These are phyloP conservation scores for Simmondsia chinensis DNA, from an alignment of 148 eudicot genomes.

Conservation along the genomic window DNA sequence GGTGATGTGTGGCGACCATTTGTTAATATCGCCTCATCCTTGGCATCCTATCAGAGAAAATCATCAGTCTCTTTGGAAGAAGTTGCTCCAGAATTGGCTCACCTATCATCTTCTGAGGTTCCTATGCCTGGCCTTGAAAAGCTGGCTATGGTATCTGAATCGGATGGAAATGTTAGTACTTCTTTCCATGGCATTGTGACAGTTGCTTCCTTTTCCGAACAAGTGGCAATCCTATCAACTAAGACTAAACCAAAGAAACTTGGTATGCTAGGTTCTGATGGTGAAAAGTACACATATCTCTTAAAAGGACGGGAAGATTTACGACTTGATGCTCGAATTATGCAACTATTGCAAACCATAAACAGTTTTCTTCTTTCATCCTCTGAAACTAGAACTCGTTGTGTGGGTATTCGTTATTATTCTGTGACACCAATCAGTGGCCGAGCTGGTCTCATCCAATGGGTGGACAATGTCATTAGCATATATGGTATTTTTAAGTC, in stretches of 20 bases:
- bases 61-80: conserved; percentile 69
- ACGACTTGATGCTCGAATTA: conserved; percentile 98
- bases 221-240: conserved; percentile 71
- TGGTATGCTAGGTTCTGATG: conserved; percentile 86
- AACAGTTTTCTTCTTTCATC: conserved; percentile 73
- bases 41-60: conserved; percentile 88
- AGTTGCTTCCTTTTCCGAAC: conserved; percentile 80
- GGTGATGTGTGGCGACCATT: conserved; percentile 96
- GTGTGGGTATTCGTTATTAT: conserved; percentile 72
- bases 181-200: conserved; percentile 62
- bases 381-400: conserved; percentile 40
- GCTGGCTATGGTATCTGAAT: conserved; percentile 53
- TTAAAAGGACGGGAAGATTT: conserved; percentile 97
- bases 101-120: conserved; percentile 70
- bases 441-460: conserved; percentile 97
- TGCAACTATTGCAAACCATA: conserved; percentile 89
- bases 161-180: conserved; percentile 31
- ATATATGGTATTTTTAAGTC: conserved; percentile 86
- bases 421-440: conserved; percentile 98
- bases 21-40: conserved; percentile 74
- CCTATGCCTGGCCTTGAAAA: conserved; percentile 99
- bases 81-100: conserved; percentile 88
- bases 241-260: conserved; percentile 97
- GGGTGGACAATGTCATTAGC: conserved; percentile 93
- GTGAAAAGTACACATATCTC: conserved; percentile 85